A percentile compares a stretch with the other conserved stretches of the same genome.
These are phyloP conservation scores for Phytopythium mirpurense DNA, from an alignment of 352 stramenopile species.

Conservation along the genomic window DNA sequence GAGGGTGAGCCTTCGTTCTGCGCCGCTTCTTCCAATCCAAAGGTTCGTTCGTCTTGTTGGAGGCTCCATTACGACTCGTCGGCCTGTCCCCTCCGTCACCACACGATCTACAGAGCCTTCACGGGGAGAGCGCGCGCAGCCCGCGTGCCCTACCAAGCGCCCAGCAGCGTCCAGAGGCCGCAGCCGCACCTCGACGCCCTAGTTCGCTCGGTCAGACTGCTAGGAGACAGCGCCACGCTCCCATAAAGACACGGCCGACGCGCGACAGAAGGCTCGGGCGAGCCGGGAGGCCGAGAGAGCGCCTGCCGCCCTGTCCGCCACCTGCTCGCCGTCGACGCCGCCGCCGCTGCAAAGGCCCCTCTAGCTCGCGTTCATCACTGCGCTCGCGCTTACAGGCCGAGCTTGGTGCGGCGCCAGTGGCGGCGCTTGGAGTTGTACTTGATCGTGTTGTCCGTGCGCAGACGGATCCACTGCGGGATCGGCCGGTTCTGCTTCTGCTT, in stretches of 20 bases:
- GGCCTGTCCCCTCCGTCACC: constrained; percentile 1
- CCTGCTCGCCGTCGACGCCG: not conserved
- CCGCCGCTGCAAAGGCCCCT: not conserved
- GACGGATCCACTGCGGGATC: constrained; percentile 99
- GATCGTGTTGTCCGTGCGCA: constrained; percentile 99
- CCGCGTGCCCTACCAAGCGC: not conserved
- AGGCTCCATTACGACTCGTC: constrained; percentile 3
- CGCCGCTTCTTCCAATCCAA: constrained; percentile 1
- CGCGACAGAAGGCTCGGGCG: not conserved
- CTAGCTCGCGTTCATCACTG: constrained; percentile 6
- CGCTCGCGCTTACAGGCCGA: constrained; percentile 94
- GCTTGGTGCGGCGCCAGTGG: constrained; percentile 99
- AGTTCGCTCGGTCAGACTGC: not conserved
- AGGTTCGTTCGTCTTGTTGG: constrained; percentile 5
- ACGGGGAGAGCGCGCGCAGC: not conserved
- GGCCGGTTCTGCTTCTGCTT: constrained; percentile 99
- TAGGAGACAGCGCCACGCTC: not conserved
- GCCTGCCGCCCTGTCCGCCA: not conserved
- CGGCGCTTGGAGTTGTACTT: constrained; percentile 99
- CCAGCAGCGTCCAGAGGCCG: not conserved
- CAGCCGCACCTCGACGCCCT: not conserved
- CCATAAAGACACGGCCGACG: not conserved
- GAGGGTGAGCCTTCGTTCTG: too few species aligned
- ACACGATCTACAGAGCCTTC: not conserved
- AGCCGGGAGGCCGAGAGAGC: not conserved